Evolutionary conservation across 129 eudicot species (phyloP).

Genomic region (Saussurea involucrata): DNA sequence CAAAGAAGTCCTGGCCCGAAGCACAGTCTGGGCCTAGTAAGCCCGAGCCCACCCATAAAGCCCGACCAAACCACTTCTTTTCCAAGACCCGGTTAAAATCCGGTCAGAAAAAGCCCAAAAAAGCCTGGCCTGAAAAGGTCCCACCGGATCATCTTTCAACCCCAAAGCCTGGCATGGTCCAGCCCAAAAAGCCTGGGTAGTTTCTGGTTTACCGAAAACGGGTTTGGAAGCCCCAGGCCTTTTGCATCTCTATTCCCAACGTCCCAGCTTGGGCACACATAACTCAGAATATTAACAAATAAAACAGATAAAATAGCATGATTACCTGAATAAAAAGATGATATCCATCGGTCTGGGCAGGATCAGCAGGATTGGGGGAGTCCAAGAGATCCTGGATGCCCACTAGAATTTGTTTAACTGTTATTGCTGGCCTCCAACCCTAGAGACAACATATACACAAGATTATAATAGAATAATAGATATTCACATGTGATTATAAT

Average conservation of each 20-base stretch:
- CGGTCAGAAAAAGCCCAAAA: too few relatives aligned
- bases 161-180: not conserved
- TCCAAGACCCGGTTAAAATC: too few relatives aligned
- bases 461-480: not conserved
- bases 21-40: too few relatives aligned
- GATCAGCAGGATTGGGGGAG: constrained; percentile 85
- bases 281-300: not conserved
- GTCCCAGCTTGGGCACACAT: not conserved
- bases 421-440: constrained; percentile 98
- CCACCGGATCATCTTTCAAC: not conserved
- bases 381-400: constrained; percentile 95
- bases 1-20: too few relatives aligned
- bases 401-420: constrained; percentile 84
- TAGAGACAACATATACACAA: constrained; percentile 6
- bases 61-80: not conserved
- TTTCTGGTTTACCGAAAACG: not conserved
- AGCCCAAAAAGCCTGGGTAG: too few relatives aligned
- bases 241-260: not conserved
- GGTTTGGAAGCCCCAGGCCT: too few relatives aligned
- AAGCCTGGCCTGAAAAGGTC: not conserved
- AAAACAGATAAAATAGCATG: not conserved
- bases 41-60: not conserved
- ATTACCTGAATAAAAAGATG: constrained; percentile 86
- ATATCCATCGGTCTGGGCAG: constrained; percentile 90
- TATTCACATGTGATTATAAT: not conserved